These are phyloP conservation scores for Cystoderma amianthinum DNA, from an alignment of 768 basidiomycete genomes.

Conservation along the genomic window DNA sequence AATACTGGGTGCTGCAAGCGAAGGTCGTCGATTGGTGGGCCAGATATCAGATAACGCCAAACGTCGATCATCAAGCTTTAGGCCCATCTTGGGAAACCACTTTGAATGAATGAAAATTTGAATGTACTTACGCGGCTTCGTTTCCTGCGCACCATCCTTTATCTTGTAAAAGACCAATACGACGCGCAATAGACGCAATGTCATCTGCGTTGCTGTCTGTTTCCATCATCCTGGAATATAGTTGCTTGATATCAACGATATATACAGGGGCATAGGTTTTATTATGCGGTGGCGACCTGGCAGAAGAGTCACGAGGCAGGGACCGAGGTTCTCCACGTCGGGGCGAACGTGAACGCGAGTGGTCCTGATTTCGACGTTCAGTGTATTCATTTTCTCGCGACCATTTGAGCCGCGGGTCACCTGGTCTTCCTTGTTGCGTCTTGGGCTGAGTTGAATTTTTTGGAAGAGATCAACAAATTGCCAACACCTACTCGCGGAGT, in stretches of 20 bases:
- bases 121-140: background rate
- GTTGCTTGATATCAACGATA: background rate
- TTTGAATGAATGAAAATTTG: too few species aligned
- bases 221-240: background rate
- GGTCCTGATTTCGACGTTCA: background rate
- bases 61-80: background rate
- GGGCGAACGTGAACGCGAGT: background rate
- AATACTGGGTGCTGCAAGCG: background rate
- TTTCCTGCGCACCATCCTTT: constrained; percentile 1
- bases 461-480: too few species aligned
- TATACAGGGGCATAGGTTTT: background rate
- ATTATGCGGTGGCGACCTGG: background rate
- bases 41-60: background rate
- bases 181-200: background rate
- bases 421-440: too few species aligned
- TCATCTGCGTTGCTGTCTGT: background rate
- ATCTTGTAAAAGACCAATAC: background rate
- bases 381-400: background rate
- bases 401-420: background rate
- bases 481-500: too few species aligned
- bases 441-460: too few species aligned
- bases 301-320: background rate
- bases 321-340: background rate
- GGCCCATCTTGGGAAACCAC: too few species aligned
- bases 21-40: background rate